These are phyloP conservation scores for Trichophyton schoenleinii DNA, from an alignment of 2,329 filamentous ascomycete genomes.

Conservation along the genomic window DNA sequence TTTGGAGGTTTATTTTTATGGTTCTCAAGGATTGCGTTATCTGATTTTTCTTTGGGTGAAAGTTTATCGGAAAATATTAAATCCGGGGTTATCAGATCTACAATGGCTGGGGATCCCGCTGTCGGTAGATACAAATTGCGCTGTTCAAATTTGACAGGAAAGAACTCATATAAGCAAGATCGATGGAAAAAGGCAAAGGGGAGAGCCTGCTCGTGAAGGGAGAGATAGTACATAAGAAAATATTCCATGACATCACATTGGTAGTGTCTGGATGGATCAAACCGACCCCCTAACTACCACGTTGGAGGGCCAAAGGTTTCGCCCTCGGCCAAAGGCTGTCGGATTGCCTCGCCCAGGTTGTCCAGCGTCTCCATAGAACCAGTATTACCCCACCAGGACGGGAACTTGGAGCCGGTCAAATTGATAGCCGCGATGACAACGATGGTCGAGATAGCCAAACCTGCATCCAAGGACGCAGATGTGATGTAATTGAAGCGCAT, in stretches of 20 bases:
- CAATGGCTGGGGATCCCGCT: too few relatives aligned
- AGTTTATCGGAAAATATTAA: not conserved
- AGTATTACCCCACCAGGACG: constrained; percentile 57
- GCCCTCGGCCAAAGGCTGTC: constrained; percentile 40
- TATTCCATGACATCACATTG: not conserved
- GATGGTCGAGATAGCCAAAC: constrained; percentile 53
- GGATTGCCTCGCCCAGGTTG: constrained; percentile 46
- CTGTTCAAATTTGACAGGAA: too few relatives aligned
- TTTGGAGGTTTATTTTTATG: constrained; percentile 6
- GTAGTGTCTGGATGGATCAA: not conserved
- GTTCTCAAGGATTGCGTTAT: constrained; percentile 8
- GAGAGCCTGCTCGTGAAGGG: not conserved
- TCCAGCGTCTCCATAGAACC: constrained; percentile 51
- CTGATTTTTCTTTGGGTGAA: constrained; percentile 6
- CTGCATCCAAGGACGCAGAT: constrained; percentile 57
- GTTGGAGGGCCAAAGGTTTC: constrained; percentile 48
- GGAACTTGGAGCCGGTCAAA: constrained; percentile 43
- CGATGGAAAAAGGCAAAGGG: too few relatives aligned
- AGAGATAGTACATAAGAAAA: not conserved
- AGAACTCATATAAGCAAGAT: too few relatives aligned
- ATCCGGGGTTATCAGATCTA: constrained; percentile 1
- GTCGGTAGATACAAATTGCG: too few relatives aligned
- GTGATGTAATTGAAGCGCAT: constrained; percentile 66
- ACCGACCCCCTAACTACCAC: constrained; percentile 28
- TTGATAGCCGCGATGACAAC: constrained; percentile 58